Conservation (phyloP, 441 rosid genomes). For the Adansonia rubrostipa region DNA sequence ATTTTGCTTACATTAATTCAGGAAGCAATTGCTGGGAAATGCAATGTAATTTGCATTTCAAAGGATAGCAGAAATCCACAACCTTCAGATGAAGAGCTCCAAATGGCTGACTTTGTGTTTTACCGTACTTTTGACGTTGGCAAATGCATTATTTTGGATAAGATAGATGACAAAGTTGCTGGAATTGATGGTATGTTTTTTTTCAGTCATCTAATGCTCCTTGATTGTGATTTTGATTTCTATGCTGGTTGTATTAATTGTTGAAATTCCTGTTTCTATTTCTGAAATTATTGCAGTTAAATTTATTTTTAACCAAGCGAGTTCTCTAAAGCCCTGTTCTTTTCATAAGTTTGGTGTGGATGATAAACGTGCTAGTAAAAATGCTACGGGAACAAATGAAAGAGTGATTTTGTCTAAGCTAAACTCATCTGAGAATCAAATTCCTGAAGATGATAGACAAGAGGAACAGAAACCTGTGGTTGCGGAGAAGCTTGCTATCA, state of each 20-base stretch:
- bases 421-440: conserved; percentile 21
- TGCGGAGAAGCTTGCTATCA: conserved; percentile 8
- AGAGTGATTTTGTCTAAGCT: conserved; percentile 17
- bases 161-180: conserved; percentile 64
- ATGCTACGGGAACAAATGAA: conserved; percentile 26
- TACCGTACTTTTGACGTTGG: conserved; percentile 79
- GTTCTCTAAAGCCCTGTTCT: conserved; percentile 31
- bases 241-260: conserved; percentile 31
- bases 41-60: conserved; percentile 74
- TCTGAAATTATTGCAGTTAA: conserved; percentile 60
- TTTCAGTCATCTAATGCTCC: conserved; percentile 26
- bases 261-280: conserved; percentile 30
- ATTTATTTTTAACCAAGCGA: conserved; percentile 56
- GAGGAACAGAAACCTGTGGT: background rate
- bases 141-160: conserved; percentile 39
- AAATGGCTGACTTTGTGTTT: conserved; percentile 62
- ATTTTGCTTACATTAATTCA: conserved; percentile 24
- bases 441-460: background rate
- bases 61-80: conserved; percentile 69
- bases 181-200: conserved; percentile 57
- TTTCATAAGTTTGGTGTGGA: conserved; percentile 40
- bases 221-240: conserved; percentile 21
- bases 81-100: conserved; percentile 58
- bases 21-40: conserved; percentile 91
- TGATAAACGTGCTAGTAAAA: conserved; percentile 36